phyloP scores from a whole-genome alignment of 2,329 filamentous ascomycete genomes.

The Hysterium pulicare region DNA sequence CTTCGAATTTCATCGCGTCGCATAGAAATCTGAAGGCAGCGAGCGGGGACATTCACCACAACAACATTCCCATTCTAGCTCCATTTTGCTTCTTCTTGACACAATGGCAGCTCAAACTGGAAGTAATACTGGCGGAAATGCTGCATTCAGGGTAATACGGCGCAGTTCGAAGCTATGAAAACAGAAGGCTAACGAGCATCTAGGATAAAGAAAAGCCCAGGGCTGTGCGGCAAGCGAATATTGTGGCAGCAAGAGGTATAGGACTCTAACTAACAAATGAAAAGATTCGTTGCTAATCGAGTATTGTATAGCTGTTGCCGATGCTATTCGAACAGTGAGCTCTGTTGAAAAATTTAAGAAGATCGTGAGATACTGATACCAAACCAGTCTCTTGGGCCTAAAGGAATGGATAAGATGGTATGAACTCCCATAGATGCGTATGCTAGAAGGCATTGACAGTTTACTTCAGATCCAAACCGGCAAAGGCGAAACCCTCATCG shows the following conservation, averaged over 20 bases:
- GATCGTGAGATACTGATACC: slow-evolving; percentile 25
- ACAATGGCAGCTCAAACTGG: slow-evolving; percentile 35
- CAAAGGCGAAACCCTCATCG: slow-evolving; percentile 94
- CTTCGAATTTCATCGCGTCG: slow-evolving; percentile 18
- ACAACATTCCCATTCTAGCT: too few species aligned
- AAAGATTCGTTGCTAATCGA: slow-evolving; percentile 18
- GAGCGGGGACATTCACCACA: slow-evolving; percentile 11
- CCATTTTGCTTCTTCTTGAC: slow-evolving; percentile 12
- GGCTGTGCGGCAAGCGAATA: slow-evolving; percentile 93
- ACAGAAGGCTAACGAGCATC: slow-evolving; percentile 39
- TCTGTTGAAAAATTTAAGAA: slow-evolving; percentile 12
- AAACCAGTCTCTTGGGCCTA: slow-evolving; percentile 74
- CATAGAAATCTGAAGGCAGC: slow-evolving; percentile 17
- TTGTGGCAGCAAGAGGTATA: slow-evolving; percentile 92
- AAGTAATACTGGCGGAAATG: slow-evolving; percentile 51
- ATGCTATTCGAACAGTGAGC: slow-evolving; percentile 84
- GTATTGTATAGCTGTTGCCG: slow-evolving; percentile 71
- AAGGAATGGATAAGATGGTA: slow-evolving; percentile 98
- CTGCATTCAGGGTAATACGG: slow-evolving; percentile 60
- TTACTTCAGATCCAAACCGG: slow-evolving; percentile 74
- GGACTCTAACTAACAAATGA: slow-evolving; percentile 26
- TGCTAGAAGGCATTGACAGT: too few species aligned
- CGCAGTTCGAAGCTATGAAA: slow-evolving; percentile 16
- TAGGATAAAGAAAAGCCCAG: slow-evolving; percentile 96
- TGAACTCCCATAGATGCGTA: too few species aligned